A percentile compares a stretch with the other conserved stretches of the same genome.
Evolutionary conservation across 331 rosid species (phyloP).

Genomic region (Acacia concinna): DNA sequence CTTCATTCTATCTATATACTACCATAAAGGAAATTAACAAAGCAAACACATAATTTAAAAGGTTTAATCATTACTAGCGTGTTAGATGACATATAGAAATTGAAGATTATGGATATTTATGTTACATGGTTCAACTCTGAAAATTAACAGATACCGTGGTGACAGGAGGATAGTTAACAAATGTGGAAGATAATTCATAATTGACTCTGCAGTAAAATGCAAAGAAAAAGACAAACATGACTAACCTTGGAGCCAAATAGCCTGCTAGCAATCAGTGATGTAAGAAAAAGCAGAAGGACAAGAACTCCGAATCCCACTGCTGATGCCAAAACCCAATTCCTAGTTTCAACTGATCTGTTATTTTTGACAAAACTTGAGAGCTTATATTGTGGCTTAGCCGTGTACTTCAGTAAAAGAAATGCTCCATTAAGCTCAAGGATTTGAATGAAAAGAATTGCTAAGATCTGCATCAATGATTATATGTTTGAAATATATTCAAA

Average conservation of each 20-base stretch:
- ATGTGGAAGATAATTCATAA: neutral
- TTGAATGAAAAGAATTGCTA: conserved; percentile 64
- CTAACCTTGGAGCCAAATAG: conserved; percentile 70
- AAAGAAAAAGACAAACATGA: conserved; percentile 10
- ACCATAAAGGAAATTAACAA: neutral
- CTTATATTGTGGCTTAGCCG: conserved; percentile 56
- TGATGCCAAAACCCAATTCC: conserved; percentile 70
- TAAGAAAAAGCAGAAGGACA: conserved; percentile 47
- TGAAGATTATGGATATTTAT: neutral
- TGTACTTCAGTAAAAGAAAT: conserved; percentile 55
- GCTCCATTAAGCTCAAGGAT: conserved; percentile 58
- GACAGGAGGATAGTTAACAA: neutral
- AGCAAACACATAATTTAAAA: conserved; percentile 24
- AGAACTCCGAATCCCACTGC: conserved; percentile 72
- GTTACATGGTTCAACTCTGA: conserved; percentile 1
- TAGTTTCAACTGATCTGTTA: conserved; percentile 34
- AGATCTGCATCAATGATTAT: conserved; percentile 45
- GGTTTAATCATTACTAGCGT: neutral
- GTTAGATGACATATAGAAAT: neutral
- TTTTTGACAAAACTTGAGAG: conserved; percentile 45
- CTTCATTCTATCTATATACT: neutral
- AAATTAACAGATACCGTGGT: conserved; percentile 5
- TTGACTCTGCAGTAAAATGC: neutral
- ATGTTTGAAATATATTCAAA: neutral
- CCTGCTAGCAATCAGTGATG: conserved; percentile 51